Evolutionary conservation across 2,329 filamentous ascomycete species (phyloP).

Genomic region (Beauveria scarabaeidicola): DNA sequence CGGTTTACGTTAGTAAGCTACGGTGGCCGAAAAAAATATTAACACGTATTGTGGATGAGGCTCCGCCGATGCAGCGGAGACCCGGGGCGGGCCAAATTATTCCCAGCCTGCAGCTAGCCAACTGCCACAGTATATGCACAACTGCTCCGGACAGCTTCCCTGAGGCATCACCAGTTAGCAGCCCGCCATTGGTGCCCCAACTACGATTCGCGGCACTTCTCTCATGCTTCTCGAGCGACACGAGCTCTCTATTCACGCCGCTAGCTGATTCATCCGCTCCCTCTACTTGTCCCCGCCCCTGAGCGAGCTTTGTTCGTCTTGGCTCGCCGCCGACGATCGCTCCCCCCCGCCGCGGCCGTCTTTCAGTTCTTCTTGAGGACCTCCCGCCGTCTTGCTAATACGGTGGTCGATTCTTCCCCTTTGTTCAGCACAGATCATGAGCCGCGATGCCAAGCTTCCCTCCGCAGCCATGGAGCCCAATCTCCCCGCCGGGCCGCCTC

Average conservation of each 20-base stretch:
- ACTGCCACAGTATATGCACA: not conserved
- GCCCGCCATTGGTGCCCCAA: slow-evolving; percentile 5
- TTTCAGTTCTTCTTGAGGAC: not conserved
- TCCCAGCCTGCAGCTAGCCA: not conserved
- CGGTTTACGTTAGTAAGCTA: slow-evolving; percentile 1
- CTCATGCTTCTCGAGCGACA: not conserved
- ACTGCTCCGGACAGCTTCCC: not conserved
- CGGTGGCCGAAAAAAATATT: not conserved
- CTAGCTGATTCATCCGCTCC: not conserved
- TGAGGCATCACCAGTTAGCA: slow-evolving; percentile 5
- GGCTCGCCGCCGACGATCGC: not conserved
- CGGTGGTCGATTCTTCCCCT: slow-evolving; percentile 12
- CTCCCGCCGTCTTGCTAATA: slow-evolving; percentile 9
- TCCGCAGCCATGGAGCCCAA: slow-evolving; percentile 18
- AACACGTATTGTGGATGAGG: slow-evolving; percentile 7
- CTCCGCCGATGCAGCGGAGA: slow-evolving; percentile 1
- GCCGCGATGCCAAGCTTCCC: slow-evolving; percentile 22
- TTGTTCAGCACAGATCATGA: slow-evolving; percentile 22
- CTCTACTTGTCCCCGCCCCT: not conserved
- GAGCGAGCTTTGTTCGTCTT: not conserved
- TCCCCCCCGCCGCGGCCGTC: not conserved
- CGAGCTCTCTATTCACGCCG: not conserved
- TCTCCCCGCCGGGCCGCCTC: slow-evolving; percentile 1
- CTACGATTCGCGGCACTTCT: slow-evolving; percentile 2
- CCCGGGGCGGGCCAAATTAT: not conserved